Base-by-base conservation (phyloP, 495 filamentous ascomycete species). In the Cercophora scortea region DNA sequence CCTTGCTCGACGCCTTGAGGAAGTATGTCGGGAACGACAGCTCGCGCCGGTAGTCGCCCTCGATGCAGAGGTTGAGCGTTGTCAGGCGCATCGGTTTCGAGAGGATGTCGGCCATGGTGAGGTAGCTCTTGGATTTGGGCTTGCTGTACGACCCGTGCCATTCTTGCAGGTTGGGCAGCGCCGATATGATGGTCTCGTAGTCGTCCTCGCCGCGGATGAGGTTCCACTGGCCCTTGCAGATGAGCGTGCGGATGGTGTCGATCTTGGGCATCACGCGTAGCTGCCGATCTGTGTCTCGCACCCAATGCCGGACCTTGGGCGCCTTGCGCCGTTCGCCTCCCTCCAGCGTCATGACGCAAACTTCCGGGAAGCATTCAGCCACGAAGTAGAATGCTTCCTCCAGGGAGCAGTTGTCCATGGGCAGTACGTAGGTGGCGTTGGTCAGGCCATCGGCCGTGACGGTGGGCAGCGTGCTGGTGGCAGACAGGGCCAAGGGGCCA, bases 191-290 rank as follows among this genome's bases (percentile, higher is more conserved):
- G 52, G 68, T 72, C 49, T 73, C 66, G 63, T 84, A 87, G 66
- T 87, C 81, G n/a, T 75, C 71, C 11, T 76, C 63, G n/a, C 79
- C 71, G 45, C 85, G 75, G 61, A 88, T 83, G 33, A 89, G 74
- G 57, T 88, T 89, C 86, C 86, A 89, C 49, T 86, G 79, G 6
- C 85, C 84, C 57, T 84, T 85, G 68, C 84, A 80, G 47, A 88
- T 78, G 36, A 89, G 75, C 0, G 82, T 86, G 47, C 74, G 71
- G 44, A 81, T 63, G 5, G 67, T 69, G 8, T 56, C 48, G 8
- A 64, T 57, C 38, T 59, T 51, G 46, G 66, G 55, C 66, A 67
- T 59, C 33, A 52, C 47, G 56, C 51, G 50, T 45, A 41, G 49
- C 12, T 50, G 49, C 16, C 51, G 45, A n/a, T 54, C 52, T 11